Percentiles rank a stretch among this genome's conserved stretches.
Evolutionary conservation across 768 basidiomycete genomes (phyloP).

Genomic region (Psilocybe azurescens): DNA sequence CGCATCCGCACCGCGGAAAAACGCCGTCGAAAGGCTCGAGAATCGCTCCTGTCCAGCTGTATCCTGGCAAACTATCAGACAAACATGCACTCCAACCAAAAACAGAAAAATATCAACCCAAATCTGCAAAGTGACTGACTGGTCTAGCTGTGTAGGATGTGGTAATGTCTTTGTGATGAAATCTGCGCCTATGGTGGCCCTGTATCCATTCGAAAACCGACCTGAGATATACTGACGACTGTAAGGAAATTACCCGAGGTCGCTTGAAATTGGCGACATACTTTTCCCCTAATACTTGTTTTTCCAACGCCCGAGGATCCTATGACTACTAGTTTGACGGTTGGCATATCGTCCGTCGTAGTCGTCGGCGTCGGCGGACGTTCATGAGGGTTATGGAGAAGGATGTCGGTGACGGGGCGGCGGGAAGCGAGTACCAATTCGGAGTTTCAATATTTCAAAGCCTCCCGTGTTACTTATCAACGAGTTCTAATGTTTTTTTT

Average conservation of each 20-base stretch:
- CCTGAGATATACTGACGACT: conserved; percentile 70
- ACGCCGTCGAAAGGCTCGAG: conserved; percentile 79
- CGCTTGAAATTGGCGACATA: conserved; percentile 33
- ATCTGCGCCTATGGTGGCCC: conserved; percentile 90
- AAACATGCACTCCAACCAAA: neutral
- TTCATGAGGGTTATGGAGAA: conserved; percentile 8
- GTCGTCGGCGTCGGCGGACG: conserved; percentile 5
- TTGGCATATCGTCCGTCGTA: conserved; percentile 53
- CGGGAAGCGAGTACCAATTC: neutral
- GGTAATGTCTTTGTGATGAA: conserved; percentile 80
- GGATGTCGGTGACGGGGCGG: neutral
- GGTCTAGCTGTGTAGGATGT: conserved; percentile 57
- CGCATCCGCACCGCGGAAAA: conserved; percentile 87
- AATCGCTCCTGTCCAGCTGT: conserved; percentile 91
- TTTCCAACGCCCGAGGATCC: conserved; percentile 88
- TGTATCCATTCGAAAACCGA: conserved; percentile 76
- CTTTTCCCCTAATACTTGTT: conserved; percentile 79
- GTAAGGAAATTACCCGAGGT: conserved; percentile 1
- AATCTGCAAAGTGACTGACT: conserved; percentile 71
- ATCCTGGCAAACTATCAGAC: conserved; percentile 52
- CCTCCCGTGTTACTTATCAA: no score
- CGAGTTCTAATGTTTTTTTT: no score
- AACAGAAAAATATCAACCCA: conserved; percentile 40
- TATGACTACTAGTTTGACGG: conserved; percentile 82
- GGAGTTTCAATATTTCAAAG: neutral